Evolutionary conservation across 2,329 filamentous ascomycete species (phyloP).

Genomic region (Trichoderma simmonsii): DNA sequence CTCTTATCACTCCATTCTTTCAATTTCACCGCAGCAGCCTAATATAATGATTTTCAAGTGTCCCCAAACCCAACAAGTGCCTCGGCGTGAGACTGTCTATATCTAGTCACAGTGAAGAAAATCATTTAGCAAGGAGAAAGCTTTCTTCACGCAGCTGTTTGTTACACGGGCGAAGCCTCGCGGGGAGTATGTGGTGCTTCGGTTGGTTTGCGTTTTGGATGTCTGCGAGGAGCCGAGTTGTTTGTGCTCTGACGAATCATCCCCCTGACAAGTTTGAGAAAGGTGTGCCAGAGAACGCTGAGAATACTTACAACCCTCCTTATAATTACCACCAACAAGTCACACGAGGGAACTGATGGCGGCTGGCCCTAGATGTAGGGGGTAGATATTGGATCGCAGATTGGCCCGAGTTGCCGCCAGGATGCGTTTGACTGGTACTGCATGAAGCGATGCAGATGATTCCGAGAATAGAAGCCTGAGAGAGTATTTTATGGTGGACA

Average conservation of each 20-base stretch:
- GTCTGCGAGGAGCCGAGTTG: conserved; percentile 7
- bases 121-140: not conserved
- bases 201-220: not conserved
- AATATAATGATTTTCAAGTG: not conserved
- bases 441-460: not conserved
- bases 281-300: not conserved
- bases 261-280: not conserved
- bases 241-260: not conserved
- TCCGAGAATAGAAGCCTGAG: not conserved
- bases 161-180: not conserved
- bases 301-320: not conserved
- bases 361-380: not conserved
- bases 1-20: not conserved
- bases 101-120: not conserved
- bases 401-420: not conserved
- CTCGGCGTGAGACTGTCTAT: not conserved
- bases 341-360: not conserved
- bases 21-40: not conserved
- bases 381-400: not conserved
- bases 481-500: not conserved
- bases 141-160: not conserved
- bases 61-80: not conserved
- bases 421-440: not conserved
- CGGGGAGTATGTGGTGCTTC: not conserved
- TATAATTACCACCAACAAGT: not conserved